phyloP scores from a whole-genome alignment of 352 stramenopile genomes.

The Globisporangium carolinianum region DNA sequence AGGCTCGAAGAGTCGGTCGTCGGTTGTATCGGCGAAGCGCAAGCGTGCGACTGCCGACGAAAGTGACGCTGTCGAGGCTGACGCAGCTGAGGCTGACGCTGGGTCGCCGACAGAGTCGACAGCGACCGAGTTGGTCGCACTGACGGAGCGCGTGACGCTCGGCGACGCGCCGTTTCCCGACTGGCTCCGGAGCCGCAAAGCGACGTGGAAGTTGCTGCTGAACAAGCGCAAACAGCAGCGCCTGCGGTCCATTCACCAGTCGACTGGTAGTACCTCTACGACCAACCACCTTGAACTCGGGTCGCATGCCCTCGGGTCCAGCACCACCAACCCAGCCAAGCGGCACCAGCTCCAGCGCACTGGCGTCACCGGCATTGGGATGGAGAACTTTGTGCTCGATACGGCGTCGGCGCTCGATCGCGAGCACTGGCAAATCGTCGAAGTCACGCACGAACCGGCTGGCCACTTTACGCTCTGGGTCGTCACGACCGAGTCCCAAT shows the following conservation, averaged over 20 bases:
- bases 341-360: constrained; percentile 20
- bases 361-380: constrained; percentile 41
- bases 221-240: constrained; percentile 54
- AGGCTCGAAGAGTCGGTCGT: constrained; percentile 12
- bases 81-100: too few species aligned
- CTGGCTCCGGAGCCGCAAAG: constrained; percentile 67
- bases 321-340: constrained; percentile 13
- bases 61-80: neutral
- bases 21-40: constrained; percentile 11
- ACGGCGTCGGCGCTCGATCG: constrained; percentile 42
- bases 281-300: constrained; percentile 2
- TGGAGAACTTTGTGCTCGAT: constrained; percentile 79
- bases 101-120: neutral
- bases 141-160: constrained; percentile 34
- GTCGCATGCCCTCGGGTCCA: constrained; percentile 9
- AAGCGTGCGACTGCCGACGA: constrained; percentile 2
- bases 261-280: constrained; percentile 8
- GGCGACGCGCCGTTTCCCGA: constrained; percentile 48
- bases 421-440: constrained; percentile 76
- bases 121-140: constrained; percentile 17
- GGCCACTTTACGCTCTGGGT: constrained; percentile 94
- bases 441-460: constrained; percentile 66
- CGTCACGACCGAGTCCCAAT: constrained; percentile 82
- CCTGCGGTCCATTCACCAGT: constrained; percentile 36
- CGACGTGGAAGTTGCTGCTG: constrained; percentile 60